Evolutionary conservation across 1,284 basidiomycete genomes (phyloP).

Genomic region (Malassezia japonica): DNA sequence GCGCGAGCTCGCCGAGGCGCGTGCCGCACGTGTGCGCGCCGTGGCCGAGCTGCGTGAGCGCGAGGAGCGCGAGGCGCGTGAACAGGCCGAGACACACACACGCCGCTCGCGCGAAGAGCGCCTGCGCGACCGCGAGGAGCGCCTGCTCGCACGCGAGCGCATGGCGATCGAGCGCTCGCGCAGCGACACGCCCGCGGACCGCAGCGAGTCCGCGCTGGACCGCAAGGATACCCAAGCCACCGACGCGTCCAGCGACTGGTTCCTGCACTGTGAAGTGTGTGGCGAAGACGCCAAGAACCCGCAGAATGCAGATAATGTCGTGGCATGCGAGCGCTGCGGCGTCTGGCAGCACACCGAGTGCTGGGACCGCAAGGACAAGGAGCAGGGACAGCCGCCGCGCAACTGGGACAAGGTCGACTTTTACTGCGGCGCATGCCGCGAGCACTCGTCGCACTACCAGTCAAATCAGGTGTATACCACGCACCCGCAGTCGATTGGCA

Average conservation of each 20-base stretch:
- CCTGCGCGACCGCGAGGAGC: conserved; percentile 50
- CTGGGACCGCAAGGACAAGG: conserved; percentile 42
- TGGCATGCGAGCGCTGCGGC: conserved; percentile 66
- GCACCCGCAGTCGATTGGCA: no score
- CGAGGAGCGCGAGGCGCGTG: conserved; percentile 54
- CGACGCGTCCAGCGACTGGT: conserved; percentile 57
- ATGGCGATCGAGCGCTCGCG: conserved; percentile 33
- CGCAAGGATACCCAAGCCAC: not conserved
- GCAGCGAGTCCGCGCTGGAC: not conserved
- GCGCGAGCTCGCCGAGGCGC: conserved; percentile 48
- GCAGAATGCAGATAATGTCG: conserved; percentile 61
- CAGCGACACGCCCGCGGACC: not conserved
- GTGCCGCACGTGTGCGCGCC: conserved; percentile 49
- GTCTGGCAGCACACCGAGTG: conserved; percentile 57
- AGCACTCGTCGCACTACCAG: not conserved
- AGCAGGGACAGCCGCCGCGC: conserved; percentile 6
- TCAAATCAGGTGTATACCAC: no score
- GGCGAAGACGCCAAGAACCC: conserved; percentile 59
- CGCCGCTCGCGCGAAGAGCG: conserved; percentile 50
- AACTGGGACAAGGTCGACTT: conserved; percentile 36
- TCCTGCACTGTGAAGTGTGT: conserved; percentile 74
- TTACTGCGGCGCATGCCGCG: conserved; percentile 16
- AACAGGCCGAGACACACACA: conserved; percentile 50
- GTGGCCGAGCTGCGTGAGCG: conserved; percentile 52
- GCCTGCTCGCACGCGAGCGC: conserved; percentile 46